phyloP scores from a whole-genome alignment of 371 early-diverging fungal species.

The Mucor indicus region DNA sequence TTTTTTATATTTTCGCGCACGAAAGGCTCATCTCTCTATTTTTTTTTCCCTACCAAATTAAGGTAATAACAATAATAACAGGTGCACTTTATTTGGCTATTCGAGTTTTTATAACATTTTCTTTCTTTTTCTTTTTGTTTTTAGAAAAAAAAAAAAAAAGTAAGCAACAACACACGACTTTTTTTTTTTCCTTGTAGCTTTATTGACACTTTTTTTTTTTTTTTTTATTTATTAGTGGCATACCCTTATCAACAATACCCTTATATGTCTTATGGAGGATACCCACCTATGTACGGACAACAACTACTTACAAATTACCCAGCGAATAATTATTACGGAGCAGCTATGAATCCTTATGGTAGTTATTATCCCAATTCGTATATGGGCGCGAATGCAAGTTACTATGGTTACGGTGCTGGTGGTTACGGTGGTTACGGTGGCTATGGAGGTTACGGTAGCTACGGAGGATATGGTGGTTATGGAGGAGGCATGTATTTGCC shows the following conservation, averaged over 20 bases:
- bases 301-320: constrained; percentile 5
- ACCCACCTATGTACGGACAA: constrained; percentile 11
- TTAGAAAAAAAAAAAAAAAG: constrained; percentile 1
- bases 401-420: constrained; percentile 1
- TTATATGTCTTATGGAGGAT: constrained; percentile 7
- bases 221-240: constrained; percentile 6
- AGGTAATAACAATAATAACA: too few species aligned
- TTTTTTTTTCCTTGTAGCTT: neutral
- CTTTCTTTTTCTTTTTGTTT: neutral
- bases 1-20: too few species aligned
- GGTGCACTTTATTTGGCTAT: too few species aligned
- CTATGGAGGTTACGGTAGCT: constrained; percentile 1
- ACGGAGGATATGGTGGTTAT: neutral
- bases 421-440: constrained; percentile 3
- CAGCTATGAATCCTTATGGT: neutral
- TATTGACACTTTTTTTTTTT: neutral
- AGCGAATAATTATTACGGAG: neutral
- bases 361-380: constrained; percentile 12
- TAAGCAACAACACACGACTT: neutral
- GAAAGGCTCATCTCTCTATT: too few species aligned
- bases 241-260: constrained; percentile 11
- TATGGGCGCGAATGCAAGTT: neutral
- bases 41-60: too few species aligned
- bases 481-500: constrained; percentile 8
- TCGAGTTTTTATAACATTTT: too few species aligned